These are phyloP conservation scores for Phytophthora vignae DNA, from an alignment of 352 stramenopile genomes.

Conservation along the genomic window DNA sequence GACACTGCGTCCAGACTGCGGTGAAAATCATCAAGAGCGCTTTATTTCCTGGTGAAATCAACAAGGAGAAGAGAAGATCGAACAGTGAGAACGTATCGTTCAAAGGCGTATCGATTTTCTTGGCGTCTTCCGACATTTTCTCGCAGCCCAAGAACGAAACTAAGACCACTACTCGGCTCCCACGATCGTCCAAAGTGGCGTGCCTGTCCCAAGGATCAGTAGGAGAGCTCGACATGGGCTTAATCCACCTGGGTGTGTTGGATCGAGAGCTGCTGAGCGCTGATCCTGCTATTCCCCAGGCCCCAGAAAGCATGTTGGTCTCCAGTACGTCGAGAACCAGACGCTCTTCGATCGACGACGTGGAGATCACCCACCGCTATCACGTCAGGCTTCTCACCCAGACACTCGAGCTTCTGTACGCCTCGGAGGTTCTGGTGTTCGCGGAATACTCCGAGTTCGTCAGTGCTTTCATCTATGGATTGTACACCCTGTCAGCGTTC, in stretches of 20 bases:
- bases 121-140: background rate
- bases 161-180: background rate
- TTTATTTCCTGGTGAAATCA: constrained; percentile 11
- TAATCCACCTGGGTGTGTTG: constrained; percentile 10
- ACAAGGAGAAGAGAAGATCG: background rate
- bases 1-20: constrained; percentile 21
- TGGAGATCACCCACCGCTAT: constrained; percentile 30
- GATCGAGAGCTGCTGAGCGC: constrained; percentile 5
- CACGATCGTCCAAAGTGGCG: constrained; percentile 13
- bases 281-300: background rate
- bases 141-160: background rate
- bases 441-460: constrained; percentile 45
- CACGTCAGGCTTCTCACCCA: constrained; percentile 24
- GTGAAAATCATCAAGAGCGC: constrained; percentile 33
- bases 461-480: constrained; percentile 30
- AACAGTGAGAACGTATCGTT: constrained; percentile 1
- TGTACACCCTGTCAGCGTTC: constrained; percentile 31
- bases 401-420: constrained; percentile 36
- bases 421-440: constrained; percentile 33
- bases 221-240: background rate
- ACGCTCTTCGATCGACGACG: constrained; percentile 19
- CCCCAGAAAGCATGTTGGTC: background rate
- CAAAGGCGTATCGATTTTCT: background rate
- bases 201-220: constrained; percentile 1
- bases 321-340: background rate